Base-by-base conservation (phyloP, 1,284 basidiomycete species). In the Moniliella sp. region DNA sequence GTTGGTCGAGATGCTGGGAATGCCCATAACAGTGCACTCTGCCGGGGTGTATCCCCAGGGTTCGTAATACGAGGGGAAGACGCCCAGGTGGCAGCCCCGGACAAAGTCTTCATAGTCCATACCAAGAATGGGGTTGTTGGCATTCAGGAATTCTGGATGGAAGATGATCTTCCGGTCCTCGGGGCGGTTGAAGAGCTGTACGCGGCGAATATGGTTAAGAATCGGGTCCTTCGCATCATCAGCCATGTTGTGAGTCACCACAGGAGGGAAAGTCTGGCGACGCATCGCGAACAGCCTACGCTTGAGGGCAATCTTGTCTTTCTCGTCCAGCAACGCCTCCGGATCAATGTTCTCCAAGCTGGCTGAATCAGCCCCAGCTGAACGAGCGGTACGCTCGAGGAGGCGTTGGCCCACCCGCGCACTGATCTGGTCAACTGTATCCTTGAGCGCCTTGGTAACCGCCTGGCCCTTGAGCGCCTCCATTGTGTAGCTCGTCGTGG, bases 81-180 rank as follows among this genome's bases (percentile, higher is more conserved):
- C 86, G 40, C 88, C 88, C 39, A 97, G 65, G 67, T 94, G 88
- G 61, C 88, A 94, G 2, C 88, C 88, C 45, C 88, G 69, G 10
- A 94, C 88, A 58, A 97, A 97, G 65, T 97, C 88, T 62, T 97
- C 88, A 60, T 97, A 97, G 62, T 97, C 88, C 41, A 97, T 69
- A 2, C 84, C 84, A 14, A 97, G 66, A 37, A 94, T 91, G 0
- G 88, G 88, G 65, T 94, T 93, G 66, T 86, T 93, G 37, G 81
- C 76, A 65, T 88, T 94, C 57, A 97, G 64, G 66, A 97, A 97
- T 62, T 97, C 88, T 3, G 88, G 88, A 63, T 97, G 88, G 72
- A 97, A 97, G 35, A 97, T 72, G 57, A 94, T 71, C 68, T 94
- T 93, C 33, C 79, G 71, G 55, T 97, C 88, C 19, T 67, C 53